A percentile compares a stretch with the other conserved stretches of the same genome.
phyloP scores from a whole-genome alignment of 2,329 filamentous ascomycete species.

The Sporothrix globosa region DNA sequence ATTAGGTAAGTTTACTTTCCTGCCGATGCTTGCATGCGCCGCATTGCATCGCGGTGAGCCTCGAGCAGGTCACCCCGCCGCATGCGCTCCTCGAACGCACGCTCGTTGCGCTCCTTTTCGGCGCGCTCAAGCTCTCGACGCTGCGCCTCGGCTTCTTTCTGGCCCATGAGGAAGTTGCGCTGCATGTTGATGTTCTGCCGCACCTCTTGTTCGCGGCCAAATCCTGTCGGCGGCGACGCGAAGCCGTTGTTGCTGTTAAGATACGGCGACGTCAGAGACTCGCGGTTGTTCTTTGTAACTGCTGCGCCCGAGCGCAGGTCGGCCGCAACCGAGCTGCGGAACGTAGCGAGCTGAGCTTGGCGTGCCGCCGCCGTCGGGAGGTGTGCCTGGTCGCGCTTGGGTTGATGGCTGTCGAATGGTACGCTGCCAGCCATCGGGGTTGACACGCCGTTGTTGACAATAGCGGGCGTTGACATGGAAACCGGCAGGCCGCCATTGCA shows the following conservation, averaged over 20 bases:
- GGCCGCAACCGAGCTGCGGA: conserved; percentile 66
- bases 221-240: conserved; percentile 1
- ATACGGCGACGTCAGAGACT: conserved; percentile 41
- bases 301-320: conserved; percentile 56
- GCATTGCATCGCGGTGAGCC: conserved; percentile 76
- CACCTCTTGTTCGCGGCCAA: conserved; percentile 41
- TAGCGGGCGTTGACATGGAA: conserved; percentile 11
- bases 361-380: conserved; percentile 51
- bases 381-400: conserved; percentile 49
- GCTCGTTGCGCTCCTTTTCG: conserved; percentile 62
- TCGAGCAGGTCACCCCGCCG: conserved; percentile 73
- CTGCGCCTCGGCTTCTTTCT: conserved; percentile 65
- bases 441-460: neutral
- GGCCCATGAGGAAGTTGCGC: conserved; percentile 60
- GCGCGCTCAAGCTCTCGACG: conserved; percentile 61
- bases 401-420: conserved; percentile 60
- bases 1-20: neutral
- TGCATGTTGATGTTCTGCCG: conserved; percentile 58
- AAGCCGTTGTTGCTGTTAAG: conserved; percentile 36
- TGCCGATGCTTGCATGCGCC: conserved; percentile 67
- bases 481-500: neutral
- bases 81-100: conserved; percentile 74
- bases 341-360: conserved; percentile 65
- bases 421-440: conserved; percentile 42
- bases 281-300: conserved; percentile 32